Base-by-base conservation (phyloP, 495 filamentous ascomycete species). In the Xylaria scruposa region DNA sequence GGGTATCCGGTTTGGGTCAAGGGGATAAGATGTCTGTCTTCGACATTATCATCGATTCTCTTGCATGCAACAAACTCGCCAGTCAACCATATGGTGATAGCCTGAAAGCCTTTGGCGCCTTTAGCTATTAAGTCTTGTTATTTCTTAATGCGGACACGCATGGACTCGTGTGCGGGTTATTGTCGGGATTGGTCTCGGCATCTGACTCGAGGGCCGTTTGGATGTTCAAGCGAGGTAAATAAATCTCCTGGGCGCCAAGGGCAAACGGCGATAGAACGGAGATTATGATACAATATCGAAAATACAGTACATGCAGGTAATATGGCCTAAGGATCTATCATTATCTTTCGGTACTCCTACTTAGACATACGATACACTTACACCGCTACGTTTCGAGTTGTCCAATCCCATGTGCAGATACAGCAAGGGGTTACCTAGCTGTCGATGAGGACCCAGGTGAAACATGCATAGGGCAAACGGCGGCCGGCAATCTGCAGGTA, bases 401-500 rank as follows among this genome's bases (percentile, higher is more conserved):
- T 56, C 53, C 53, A 56, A 56, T 56, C 24, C 26, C 53, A 31
- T 56, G 53, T 26, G 53, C 15, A 31, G 53, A 56, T 19, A 26
- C 2, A 17, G 12, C 53, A 56, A 56, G 24, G 51, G 53, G 12
- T 13, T 1, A 56, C 51, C 51, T 12, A 54, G 10, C 12, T 56
- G 53, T 56, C 51, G 51, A 24, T 54, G 29, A 54, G 51, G 29
- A 31, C 51, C 3, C 29, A 56, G 24, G 51, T 12, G 24, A 29
- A 7, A 4, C 21, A 56, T 56, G 53, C 26, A 26, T 31, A 13
- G 26, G 4, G 26, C 53, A 56, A 31, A 56, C 4, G 2, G 53
- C 53, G 53, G 53, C 53, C 24, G 53, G 53, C 53, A 56, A 56
- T 4, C 53, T 56, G 53, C 53, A 13, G 26, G 53, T 56, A 56